These are phyloP conservation scores for Stylonectria norvegica DNA, from an alignment of 2,329 filamentous ascomycete genomes.

Conservation along the genomic window DNA sequence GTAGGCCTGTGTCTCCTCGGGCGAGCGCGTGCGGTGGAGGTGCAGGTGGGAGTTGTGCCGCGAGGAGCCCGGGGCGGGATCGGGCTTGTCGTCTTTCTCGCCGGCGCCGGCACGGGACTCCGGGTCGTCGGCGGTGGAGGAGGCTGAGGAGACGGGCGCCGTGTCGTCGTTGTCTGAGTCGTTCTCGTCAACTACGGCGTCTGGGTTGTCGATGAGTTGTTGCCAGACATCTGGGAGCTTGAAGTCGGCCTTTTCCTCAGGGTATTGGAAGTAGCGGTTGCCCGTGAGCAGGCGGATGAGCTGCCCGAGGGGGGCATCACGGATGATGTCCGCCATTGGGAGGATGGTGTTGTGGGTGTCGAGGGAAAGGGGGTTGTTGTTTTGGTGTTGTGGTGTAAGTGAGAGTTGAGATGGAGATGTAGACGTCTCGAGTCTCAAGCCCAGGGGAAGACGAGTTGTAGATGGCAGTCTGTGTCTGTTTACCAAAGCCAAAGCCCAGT, in stretches of 20 bases:
- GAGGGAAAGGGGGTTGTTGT: constrained; percentile 1
- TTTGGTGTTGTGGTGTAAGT: neutral
- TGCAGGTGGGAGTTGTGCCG: constrained; percentile 8
- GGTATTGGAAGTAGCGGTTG: constrained; percentile 54
- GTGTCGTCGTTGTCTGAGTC: constrained; percentile 6
- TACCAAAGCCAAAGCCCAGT: neutral
- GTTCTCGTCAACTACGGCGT: constrained; percentile 17
- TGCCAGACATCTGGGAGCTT: constrained; percentile 43
- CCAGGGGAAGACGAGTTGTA: neutral
- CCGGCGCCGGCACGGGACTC: constrained; percentile 5
- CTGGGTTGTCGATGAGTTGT: constrained; percentile 32
- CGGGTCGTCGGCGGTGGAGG: constrained; percentile 14
- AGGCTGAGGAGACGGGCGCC: constrained; percentile 15
- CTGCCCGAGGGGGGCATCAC: constrained; percentile 58
- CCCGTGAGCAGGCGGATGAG: constrained; percentile 52
- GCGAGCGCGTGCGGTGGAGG: constrained; percentile 24
- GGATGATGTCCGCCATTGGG: constrained; percentile 36
- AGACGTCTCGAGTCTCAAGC: neutral
- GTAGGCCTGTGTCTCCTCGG: constrained; percentile 19
- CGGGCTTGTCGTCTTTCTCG: constrained; percentile 12
- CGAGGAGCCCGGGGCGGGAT: constrained; percentile 2
- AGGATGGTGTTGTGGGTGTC: neutral
- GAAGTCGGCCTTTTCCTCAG: constrained; percentile 57
- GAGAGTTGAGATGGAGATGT: neutral
- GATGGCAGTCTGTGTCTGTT: too few relatives aligned